Evolutionary conservation across 257 asterid genomes (phyloP), one percentile per base, ranked within the genome.

Genomic region (Lycium ferocissimum): DNA sequence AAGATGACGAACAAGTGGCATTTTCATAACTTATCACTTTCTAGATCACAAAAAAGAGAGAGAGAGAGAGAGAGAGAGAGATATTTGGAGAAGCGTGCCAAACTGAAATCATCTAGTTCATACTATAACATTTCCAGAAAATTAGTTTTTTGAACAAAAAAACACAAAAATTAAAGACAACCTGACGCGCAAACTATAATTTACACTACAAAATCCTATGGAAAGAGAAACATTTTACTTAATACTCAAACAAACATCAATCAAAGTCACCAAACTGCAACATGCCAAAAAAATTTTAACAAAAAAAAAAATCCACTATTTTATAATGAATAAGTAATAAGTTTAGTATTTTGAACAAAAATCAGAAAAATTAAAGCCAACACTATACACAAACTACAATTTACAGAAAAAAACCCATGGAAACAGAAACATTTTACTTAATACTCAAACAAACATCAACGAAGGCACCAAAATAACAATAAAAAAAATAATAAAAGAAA

Each of bases 211-310:
- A 43, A 71, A n/a, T 9, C 22, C 2, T 6, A 57, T 17, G 22
- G 5, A n/a, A 1, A 4, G 13, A 72, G 5, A 9, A 72, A 72
- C 14, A 43, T 45, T 45, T n/a, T 18, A 73, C 80, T 10, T 73
- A 47, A 73, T 47, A 47, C 80, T 43, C 80, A 43, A 43, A n/a
- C 57, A 71, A 71, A 43, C 56, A 71, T 71, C 56, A 71, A 70
- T 11, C 54, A 9, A 71, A 40, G 37, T 10, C 57, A 72, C 75
- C 75, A 26, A 26, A 26, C 0, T 26, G 33, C 75, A 67, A 38
- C 22, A 20, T 22, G 69, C 15, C 13, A 59, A 9, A 62, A 26
- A n/a, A n/a, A n/a, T n/a, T n/a, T n/a, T n/a, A n/a, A n/a, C n/a
- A n/a, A n/a, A n/a, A 22, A 33, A 5, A 9, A 18, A 43, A 43